These are phyloP conservation scores for Suillus subluteus DNA, from an alignment of 768 basidiomycete species.

Conservation along the genomic window DNA sequence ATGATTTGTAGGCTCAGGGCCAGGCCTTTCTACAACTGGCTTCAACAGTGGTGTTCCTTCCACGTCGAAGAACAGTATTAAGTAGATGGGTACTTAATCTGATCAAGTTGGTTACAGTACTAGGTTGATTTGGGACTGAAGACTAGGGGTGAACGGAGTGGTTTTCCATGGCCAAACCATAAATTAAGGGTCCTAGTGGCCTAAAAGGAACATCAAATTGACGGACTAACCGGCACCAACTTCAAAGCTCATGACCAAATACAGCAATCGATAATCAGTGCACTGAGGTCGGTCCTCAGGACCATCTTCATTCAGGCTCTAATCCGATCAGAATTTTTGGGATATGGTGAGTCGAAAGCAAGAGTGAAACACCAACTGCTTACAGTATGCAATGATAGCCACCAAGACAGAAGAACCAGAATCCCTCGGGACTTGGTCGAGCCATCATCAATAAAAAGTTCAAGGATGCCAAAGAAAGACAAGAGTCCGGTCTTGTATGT, in stretches of 20 bases:
- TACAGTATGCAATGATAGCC: slow-evolving; percentile 41
- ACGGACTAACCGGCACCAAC: too few species aligned
- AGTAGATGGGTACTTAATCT: background rate
- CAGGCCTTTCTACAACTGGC: background rate
- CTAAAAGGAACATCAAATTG: too few species aligned
- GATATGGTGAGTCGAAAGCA: background rate
- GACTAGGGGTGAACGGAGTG: background rate
- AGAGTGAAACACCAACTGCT: background rate
- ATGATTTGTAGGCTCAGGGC: background rate
- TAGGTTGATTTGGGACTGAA: background rate
- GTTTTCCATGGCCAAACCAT: too few species aligned
- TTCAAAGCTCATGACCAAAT: background rate
- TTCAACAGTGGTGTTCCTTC: background rate
- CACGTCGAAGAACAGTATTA: background rate
- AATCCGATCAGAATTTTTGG: background rate
- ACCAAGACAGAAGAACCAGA: slow-evolving; percentile 60
- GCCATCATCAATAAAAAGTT: slow-evolving; percentile 93
- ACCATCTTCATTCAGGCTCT: background rate
- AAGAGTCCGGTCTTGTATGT: slow-evolving; percentile 63
- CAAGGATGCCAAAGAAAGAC: slow-evolving; percentile 37
- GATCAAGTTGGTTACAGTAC: background rate
- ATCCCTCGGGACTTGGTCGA: slow-evolving; percentile 85
- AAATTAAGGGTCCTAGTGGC: too few species aligned
- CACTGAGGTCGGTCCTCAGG: background rate
- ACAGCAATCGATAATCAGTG: slow-evolving; percentile 5